Evolutionary conservation across 2,329 filamentous ascomycete species (phyloP), one percentile per base, ranked within the genome.

Genomic region (Calonectria multiphialidica): DNA sequence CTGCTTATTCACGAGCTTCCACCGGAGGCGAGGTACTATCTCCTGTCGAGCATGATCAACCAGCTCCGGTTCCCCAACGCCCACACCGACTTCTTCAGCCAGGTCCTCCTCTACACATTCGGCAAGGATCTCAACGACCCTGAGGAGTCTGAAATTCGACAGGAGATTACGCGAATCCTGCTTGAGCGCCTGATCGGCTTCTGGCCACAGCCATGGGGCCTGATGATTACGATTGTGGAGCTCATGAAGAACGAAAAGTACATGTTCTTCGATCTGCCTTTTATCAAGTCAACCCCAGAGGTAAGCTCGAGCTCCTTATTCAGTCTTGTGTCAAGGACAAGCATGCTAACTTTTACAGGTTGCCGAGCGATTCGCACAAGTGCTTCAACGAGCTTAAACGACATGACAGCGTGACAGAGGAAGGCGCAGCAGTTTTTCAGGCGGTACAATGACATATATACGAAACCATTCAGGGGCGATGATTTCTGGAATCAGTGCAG

Each of bases 171-270:
- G 65, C 92, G 96, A 57, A 92, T 98, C 28, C 87, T 99, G 55
- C 88, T 98, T 44, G 97, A 99, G 87, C 92, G 97, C 61, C 87
- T 98, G 57, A 91, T 97, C 72, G 94, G 95, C 25, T 95, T 95
- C 82, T 95, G 96, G 86, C 96, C 96, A 65, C 96, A 98, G 82
- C 96, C 97, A 21, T 98, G 96, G 96, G 97, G 97, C 15, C 87
- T 99, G 50, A 93, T 98, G 82, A 93, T 96, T 74, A 96, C 95
- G 42, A 90, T 98, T 73, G 87, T 97, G 74, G 97, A 98, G 86
- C 89, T 99, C 70, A 88, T 98, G 77, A 97, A 98, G 88, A 98
- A 98, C 82, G 93, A 94, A 66, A 94, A 92, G 81, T 97, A 96
- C 83, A 92, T 92, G 80, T 98, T 99, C 88, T 98, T 97, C 87